Base-by-base conservation (phyloP, 345 rosid genomes). In the Camelina laxa region DNA sequence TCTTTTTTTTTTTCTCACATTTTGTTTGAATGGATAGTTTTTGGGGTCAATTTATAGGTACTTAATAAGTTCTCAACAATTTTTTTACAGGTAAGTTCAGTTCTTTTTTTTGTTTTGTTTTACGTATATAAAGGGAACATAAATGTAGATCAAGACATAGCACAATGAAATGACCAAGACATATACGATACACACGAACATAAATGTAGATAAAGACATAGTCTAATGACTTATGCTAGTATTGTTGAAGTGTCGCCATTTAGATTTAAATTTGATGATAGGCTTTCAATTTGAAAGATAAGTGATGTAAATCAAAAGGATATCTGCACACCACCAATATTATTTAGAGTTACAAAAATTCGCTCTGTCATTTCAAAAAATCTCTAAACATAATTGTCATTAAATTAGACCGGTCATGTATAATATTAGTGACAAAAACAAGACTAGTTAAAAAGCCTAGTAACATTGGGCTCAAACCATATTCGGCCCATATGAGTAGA, bases 401-500 rank as follows among this genome's bases (percentile, higher is more conserved):
- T 24, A 24, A 24, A 24, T 24, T 24, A 24, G 27, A 24, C 27
- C 27, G 27, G 24, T 22, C 24, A 22, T 22, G 24, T 22, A 22
- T 2, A 35, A 22, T 2, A 35, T 35, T 35, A 2, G 10, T 7
- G 38, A 35, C 9, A 7, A 8, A 35, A 35, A 36, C 11, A 36
- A 9, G 41, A 36, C 4, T 36, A 24, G 0, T 24, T 24, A 22
- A 22, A 22, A 36, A 36, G 41, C 47, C 38, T 4, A 51, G 62
- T 4, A 64, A 14, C 10, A 73, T 2, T 65, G 31, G 31, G 59
- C 71, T 50, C 12, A 7, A 5, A 31, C 71, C 27, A 73, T 33
- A 35, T 15, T 21, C 3, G 30, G 58, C 72, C 65, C 72, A 74
- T 8, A 21, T 56, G 20, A 0, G 13, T 1, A 54, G 9, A 44